Evolutionary conservation across 2,329 filamentous ascomycete genomes (phyloP).

Genomic region (Coniella vitis): DNA sequence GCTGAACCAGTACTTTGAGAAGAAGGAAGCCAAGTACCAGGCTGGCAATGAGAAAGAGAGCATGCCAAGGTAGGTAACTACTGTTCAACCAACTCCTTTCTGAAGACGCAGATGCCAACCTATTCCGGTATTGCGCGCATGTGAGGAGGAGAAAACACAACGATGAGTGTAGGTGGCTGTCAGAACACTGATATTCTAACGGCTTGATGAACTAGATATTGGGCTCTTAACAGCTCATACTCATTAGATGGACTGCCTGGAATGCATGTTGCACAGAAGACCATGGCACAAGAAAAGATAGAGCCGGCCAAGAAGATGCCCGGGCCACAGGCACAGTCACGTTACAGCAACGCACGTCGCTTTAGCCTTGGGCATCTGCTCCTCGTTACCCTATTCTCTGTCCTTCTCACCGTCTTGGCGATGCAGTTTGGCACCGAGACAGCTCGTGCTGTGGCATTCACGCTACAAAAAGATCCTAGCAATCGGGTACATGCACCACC

Average conservation of each 20-base stretch:
- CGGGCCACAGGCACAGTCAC: constrained; percentile 24
- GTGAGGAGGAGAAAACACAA: too few relatives aligned
- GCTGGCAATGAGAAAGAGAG: constrained; percentile 29
- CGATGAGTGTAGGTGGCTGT: too few relatives aligned
- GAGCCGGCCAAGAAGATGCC: constrained; percentile 34
- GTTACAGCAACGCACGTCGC: constrained; percentile 4
- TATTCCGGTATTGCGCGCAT: too few relatives aligned
- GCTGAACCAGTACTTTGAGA: constrained; percentile 27
- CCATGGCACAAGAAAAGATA: constrained; percentile 25
- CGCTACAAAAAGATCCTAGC: constrained; percentile 7
- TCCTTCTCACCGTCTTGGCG: constrained; percentile 4
- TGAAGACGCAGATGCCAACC: too few relatives aligned
- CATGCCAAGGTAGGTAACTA: constrained; percentile 26
- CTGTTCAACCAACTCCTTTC: neutral
- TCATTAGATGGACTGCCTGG: constrained; percentile 34
- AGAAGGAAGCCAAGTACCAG: constrained; percentile 25
- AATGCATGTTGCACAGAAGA: constrained; percentile 27
- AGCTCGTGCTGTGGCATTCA: constrained; percentile 7
- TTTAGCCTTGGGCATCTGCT: constrained; percentile 9
- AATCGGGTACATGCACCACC: constrained; percentile 3
- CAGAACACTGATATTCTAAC: neutral
- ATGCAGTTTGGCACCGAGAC: constrained; percentile 7
- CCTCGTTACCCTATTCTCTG: constrained; percentile 7
- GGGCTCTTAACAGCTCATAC: constrained; percentile 33
- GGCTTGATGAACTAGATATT: constrained; percentile 25